Conservation (phyloP, 208 protist species). For the Ichthyophonus hoferi region DNA sequence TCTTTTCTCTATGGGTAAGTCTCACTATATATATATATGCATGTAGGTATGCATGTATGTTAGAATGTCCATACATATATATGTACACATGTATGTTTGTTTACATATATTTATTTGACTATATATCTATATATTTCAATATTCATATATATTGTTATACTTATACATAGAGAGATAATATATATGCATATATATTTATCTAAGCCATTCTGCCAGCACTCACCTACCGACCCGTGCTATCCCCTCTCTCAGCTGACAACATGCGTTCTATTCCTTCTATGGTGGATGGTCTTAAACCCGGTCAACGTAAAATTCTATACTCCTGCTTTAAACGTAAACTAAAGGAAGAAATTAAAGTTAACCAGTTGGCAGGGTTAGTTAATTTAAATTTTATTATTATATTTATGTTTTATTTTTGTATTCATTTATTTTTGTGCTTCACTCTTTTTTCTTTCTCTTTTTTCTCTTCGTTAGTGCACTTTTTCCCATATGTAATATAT, state of each 20-base stretch:
- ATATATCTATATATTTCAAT: too few species aligned
- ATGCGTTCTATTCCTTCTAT: constrained; percentile 80
- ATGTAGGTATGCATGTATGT: too few species aligned
- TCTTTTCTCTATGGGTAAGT: constrained; percentile 86
- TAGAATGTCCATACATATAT: too few species aligned
- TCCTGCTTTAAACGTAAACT: constrained; percentile 98
- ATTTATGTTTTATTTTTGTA: constrained; percentile 27
- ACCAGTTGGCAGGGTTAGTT: constrained; percentile 94
- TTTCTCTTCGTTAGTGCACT: neutral
- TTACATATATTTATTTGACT: too few species aligned
- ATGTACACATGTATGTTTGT: too few species aligned
- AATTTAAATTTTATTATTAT: too few species aligned
- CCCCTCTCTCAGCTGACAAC: constrained; percentile 57
- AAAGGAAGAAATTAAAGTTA: constrained; percentile 95
- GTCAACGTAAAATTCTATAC: constrained; percentile 97
- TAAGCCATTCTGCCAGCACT: too few species aligned
- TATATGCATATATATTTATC: too few species aligned
- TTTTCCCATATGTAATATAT: too few species aligned
- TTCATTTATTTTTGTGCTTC: neutral
- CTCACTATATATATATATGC: neutral
- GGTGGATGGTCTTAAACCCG: constrained; percentile 99
- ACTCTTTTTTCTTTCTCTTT: neutral
- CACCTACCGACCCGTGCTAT: neutral
- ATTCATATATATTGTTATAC: too few species aligned
- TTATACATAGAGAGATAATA: too few species aligned